Evolutionary conservation across 495 filamentous ascomycete species (phyloP).

Genomic region (Penicillium waksmanii): DNA sequence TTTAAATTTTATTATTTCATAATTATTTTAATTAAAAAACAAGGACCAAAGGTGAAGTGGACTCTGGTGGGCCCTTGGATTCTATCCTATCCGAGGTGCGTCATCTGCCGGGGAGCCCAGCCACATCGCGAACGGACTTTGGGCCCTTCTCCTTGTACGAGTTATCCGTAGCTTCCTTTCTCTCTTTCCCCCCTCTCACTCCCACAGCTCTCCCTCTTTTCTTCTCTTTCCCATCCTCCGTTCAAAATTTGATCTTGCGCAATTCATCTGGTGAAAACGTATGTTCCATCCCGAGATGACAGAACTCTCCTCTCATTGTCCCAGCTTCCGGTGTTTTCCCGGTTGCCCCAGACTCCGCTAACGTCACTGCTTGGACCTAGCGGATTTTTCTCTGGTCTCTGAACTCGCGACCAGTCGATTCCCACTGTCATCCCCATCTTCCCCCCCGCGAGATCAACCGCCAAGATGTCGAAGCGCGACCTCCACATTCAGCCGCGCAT

Average conservation of each 20-base stretch:
- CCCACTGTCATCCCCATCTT: slow-evolving; percentile 16
- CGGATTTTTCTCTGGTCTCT: slow-evolving; percentile 14
- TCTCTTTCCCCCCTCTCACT: slow-evolving; percentile 18
- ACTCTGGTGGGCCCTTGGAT: background rate
- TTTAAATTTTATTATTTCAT: background rate
- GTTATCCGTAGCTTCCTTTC: slow-evolving; percentile 8
- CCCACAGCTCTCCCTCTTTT: slow-evolving; percentile 11
- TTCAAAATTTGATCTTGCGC: background rate
- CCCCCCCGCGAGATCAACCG: slow-evolving; percentile 9
- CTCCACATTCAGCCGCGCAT: slow-evolving; percentile 65
- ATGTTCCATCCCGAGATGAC: background rate
- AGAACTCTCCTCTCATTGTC: background rate
- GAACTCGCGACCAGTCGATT: slow-evolving; percentile 1
- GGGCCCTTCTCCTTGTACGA: background rate
- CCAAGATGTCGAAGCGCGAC: slow-evolving; percentile 53
- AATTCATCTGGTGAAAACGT: background rate
- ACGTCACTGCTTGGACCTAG: slow-evolving; percentile 13
- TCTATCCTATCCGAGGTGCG: slow-evolving; percentile 18
- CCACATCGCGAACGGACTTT: slow-evolving; percentile 16
- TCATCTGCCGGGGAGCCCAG: slow-evolving; percentile 23
- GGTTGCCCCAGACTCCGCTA: slow-evolving; percentile 12
- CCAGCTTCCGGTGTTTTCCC: slow-evolving; percentile 4
- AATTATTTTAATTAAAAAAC: background rate
- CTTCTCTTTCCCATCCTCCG: background rate
- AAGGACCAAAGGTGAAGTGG: too few relatives aligned